Conservation (phyloP, 2,329 filamentous ascomycete species). For the Tolypocladium ovalisporum region DNA sequence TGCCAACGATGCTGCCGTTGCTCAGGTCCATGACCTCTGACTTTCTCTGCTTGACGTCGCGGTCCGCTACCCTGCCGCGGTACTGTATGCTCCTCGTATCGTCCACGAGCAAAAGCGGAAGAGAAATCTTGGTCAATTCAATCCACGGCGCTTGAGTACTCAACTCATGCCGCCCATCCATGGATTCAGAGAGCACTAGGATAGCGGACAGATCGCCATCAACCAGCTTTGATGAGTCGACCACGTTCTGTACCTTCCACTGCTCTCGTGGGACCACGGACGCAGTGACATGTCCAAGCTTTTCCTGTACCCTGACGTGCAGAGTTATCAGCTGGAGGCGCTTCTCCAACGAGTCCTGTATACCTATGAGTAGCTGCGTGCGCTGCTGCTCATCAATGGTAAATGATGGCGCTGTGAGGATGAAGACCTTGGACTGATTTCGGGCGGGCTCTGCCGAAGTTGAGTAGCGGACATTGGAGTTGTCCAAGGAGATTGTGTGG, state of each 20-base stretch:
- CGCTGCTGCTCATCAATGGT: slow-evolving; percentile 41
- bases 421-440: slow-evolving; percentile 52
- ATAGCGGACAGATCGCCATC: slow-evolving; percentile 60
- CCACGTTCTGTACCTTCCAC: slow-evolving; percentile 53
- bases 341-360: slow-evolving; percentile 58
- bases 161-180: slow-evolving; percentile 52
- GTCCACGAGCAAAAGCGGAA: slow-evolving; percentile 49
- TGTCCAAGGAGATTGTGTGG: slow-evolving; percentile 53
- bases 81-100: slow-evolving; percentile 51
- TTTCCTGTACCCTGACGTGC: slow-evolving; percentile 35
- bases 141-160: slow-evolving; percentile 70
- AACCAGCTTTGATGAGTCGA: slow-evolving; percentile 60
- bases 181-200: slow-evolving; percentile 56
- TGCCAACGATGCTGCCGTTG: slow-evolving; percentile 36
- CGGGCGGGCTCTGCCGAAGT: slow-evolving; percentile 40
- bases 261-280: slow-evolving; percentile 31
- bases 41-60: slow-evolving; percentile 37
- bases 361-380: slow-evolving; percentile 52
- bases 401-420: slow-evolving; percentile 49
- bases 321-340: slow-evolving; percentile 58
- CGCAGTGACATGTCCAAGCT: slow-evolving; percentile 15
- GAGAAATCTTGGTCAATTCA: slow-evolving; percentile 51
- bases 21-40: slow-evolving; percentile 33
- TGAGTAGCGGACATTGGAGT: slow-evolving; percentile 50
- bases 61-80: slow-evolving; percentile 37